Evolutionary conservation across 352 stramenopile species (phyloP), one percentile per base, ranked within the genome.

Genomic region (Phytopythium montanum): DNA sequence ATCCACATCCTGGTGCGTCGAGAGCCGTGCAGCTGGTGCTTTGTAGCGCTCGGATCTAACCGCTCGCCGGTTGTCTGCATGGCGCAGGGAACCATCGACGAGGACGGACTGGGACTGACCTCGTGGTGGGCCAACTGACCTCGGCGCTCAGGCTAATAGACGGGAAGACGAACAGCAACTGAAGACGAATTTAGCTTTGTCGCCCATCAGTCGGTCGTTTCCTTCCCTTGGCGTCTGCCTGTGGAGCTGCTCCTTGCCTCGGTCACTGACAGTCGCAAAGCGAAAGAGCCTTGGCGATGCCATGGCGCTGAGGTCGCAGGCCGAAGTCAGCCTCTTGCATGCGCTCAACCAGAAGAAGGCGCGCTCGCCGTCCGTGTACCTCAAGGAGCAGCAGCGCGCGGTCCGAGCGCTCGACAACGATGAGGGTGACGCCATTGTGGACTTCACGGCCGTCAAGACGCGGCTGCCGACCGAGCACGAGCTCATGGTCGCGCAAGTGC

Each of bases 81-180:
- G 12, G 21, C 36, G 56, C 48, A 94, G 85, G 85, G 85, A 54
- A 93, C 85, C n/a, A 94, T 94, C 48, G 85, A 94, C 62, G 85
- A 94, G 70, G 85, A 94, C 56, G 85, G 85, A 16, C 62, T 94
- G 23, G 85, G 85, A 2, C 69, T 94, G 23, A 89, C 85, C 19
- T 94, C 85, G 64, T 94, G 85, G 85, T 94, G 85, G 85, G 74
- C 72, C 63, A 72, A 76, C 42, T 70, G 44, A 50, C n/a, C 7
- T 10, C 48, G 49, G 25, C 21, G 10, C 31, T 29, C 59, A 19
- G 21, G 31, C 29, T n/a, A 55, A 19, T 55, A 55, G 49, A 55
- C n/a, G n/a, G n/a, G 31, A 31, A 44, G 29, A 55, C 49, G 49
- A 31, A 31, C 44, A 23, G 21, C n/a, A 29, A 28, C 14, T 23